Conservation (phyloP, 495 filamentous ascomycete species). For the Aspergillus hancockii region DNA sequence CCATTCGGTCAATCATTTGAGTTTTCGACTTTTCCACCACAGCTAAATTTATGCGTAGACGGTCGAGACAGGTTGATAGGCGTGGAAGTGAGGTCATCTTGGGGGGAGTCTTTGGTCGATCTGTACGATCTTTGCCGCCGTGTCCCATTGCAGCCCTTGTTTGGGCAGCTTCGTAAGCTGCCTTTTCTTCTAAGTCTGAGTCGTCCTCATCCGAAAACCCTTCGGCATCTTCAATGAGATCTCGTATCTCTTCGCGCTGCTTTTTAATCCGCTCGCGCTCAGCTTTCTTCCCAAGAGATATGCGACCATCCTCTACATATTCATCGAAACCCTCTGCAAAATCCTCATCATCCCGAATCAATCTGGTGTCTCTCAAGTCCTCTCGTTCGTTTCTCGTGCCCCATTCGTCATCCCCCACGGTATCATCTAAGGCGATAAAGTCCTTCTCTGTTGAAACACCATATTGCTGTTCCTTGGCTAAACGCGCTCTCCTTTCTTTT, state of each 20-base stretch:
- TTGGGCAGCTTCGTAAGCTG: conserved; percentile 88
- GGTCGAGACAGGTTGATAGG: conserved; percentile 49
- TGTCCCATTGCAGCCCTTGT: conserved; percentile 77
- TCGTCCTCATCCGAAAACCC: conserved; percentile 64
- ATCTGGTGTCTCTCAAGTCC: conserved; percentile 63
- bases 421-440: conserved; percentile 74
- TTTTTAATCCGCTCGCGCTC: conserved; percentile 70
- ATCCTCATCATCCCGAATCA: conserved; percentile 86
- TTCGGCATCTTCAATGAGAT: conserved; percentile 82
- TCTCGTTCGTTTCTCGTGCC: conserved; percentile 40
- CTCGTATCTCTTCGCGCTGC: conserved; percentile 75
- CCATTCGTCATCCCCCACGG: conserved; percentile 49
- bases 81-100: conserved; percentile 59
- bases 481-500: conserved; percentile 79
- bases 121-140: conserved; percentile 44
- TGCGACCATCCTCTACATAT: conserved; percentile 79
- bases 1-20: conserved; percentile 56
- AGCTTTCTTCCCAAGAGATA: conserved; percentile 76
- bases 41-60: conserved; percentile 52
- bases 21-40: conserved; percentile 57
- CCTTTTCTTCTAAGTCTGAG: conserved; percentile 75
- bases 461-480: conserved; percentile 74
- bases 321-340: conserved; percentile 95
- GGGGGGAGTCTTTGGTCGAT: conserved; percentile 55
- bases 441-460: conserved; percentile 66